These are phyloP conservation scores for Pythium grandisporangium DNA, from an alignment of 352 stramenopile genomes.

Conservation along the genomic window DNA sequence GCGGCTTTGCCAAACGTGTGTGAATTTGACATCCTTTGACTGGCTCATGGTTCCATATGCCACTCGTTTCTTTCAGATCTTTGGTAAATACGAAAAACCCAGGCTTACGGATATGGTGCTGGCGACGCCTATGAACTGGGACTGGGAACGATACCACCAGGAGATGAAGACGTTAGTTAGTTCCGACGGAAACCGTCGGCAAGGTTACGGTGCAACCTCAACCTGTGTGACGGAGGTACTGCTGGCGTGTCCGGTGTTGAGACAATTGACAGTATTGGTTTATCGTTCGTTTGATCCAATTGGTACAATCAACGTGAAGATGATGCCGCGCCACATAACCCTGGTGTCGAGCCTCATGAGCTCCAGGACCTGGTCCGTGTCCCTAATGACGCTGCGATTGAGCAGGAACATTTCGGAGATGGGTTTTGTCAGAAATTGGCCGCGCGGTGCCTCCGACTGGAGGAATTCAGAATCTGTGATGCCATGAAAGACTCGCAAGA, in stretches of 20 bases:
- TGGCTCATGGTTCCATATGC: conserved; percentile 2
- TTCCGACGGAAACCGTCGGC: not conserved
- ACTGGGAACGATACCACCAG: conserved; percentile 4
- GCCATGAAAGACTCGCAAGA: not conserved
- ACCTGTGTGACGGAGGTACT: not conserved
- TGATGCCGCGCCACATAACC: no score
- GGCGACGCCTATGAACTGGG: not conserved
- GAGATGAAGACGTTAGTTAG: no score
- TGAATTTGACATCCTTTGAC: conserved; percentile 1
- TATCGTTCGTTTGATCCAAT: no score
- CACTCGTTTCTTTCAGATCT: conserved; percentile 8
- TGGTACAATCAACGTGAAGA: no score
- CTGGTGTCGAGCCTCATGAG: no score
- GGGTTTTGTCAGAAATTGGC: conserved; percentile 4
- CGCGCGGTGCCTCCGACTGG: conserved; percentile 1
- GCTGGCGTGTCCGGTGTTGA: conserved; percentile 3
- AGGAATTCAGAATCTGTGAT: not conserved
- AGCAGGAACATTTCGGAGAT: conserved; percentile 2
- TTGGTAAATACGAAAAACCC: conserved; percentile 5
- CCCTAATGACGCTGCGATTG: not conserved
- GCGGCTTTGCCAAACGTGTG: conserved; percentile 1
- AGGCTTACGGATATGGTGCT: conserved; percentile 4
- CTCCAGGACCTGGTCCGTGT: not conserved
- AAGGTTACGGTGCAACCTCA: not conserved
- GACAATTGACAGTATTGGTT: not conserved